Evolutionary conservation across 2,329 filamentous ascomycete species (phyloP).

Genomic region (Colletotrichum sp.): DNA sequence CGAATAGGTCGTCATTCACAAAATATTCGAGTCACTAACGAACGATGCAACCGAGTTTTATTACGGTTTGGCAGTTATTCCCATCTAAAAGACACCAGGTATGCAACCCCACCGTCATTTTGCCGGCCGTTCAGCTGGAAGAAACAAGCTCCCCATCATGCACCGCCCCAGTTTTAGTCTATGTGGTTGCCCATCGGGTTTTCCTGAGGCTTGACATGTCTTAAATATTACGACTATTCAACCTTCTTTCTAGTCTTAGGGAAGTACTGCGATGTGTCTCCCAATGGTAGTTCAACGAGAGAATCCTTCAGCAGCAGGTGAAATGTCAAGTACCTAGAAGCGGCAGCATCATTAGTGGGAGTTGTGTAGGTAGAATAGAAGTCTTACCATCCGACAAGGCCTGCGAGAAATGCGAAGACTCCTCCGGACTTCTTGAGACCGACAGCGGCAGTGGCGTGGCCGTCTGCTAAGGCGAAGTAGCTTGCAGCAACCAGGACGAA

Average conservation of each 20-base stretch:
- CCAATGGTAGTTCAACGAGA: constrained; percentile 26
- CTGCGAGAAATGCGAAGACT: constrained; percentile 29
- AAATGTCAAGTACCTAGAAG: constrained; percentile 28
- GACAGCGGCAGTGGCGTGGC: constrained; percentile 11
- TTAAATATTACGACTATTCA: not conserved
- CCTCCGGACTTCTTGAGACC: constrained; percentile 27
- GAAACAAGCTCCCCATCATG: not conserved
- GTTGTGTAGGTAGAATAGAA: not conserved
- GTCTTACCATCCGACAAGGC: constrained; percentile 29
- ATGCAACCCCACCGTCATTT: not conserved
- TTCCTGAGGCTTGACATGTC: not conserved
- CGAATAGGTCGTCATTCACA: not conserved
- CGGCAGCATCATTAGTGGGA: not conserved
- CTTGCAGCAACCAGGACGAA: constrained; percentile 27
- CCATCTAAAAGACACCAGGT: not conserved
- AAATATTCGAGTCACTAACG: not conserved
- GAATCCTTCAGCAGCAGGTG: constrained; percentile 28
- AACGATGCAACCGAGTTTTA: not conserved
- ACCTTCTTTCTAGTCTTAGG: constrained; percentile 19
- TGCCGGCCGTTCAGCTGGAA: not conserved
- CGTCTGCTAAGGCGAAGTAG: constrained; percentile 30
- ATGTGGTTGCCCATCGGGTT: not conserved
- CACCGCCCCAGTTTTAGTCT: not conserved
- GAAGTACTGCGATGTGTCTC: constrained; percentile 29
- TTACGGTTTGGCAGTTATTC: not conserved